Evolutionary conservation across 2,329 filamentous ascomycete genomes (phyloP).

Genomic region (Penicillium sp.): DNA sequence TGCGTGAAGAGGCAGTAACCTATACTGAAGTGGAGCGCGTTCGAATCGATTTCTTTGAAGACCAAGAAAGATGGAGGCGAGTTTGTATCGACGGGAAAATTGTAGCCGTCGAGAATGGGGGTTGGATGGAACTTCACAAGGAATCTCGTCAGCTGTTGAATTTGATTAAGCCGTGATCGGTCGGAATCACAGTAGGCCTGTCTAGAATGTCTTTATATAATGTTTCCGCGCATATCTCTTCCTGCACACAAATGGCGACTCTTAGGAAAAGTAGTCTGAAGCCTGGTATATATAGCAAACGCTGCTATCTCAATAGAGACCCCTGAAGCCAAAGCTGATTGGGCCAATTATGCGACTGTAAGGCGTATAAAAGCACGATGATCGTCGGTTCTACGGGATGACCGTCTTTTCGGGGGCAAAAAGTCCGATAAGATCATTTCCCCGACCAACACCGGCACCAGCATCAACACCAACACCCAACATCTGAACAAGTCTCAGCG

Average conservation of each 20-base stretch:
- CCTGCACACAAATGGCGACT: too few species aligned
- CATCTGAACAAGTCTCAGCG: not conserved
- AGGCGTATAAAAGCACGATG: not conserved
- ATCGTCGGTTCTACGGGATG: not conserved
- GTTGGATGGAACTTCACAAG: slow-evolving; percentile 61
- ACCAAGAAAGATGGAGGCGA: slow-evolving; percentile 64
- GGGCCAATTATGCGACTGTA: not conserved
- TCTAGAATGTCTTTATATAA: not conserved
- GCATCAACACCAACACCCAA: not conserved
- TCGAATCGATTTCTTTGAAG: slow-evolving; percentile 61
- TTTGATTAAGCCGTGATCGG: slow-evolving; percentile 5
- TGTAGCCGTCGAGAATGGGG: slow-evolving; percentile 64
- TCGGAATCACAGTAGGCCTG: not conserved
- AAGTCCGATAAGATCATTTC: not conserved
- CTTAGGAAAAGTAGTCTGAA: too few species aligned
- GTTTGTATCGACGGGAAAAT: slow-evolving; percentile 92
- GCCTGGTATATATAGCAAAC: too few species aligned
- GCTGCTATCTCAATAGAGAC: too few species aligned
- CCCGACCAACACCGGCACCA: not conserved
- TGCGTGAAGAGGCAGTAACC: slow-evolving; percentile 53
- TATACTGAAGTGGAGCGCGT: slow-evolving; percentile 69
- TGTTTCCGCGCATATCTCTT: not conserved
- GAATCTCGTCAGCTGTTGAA: slow-evolving; percentile 22
- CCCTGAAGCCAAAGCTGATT: too few species aligned
- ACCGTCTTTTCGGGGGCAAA: not conserved